These are phyloP conservation scores for Fusarium coicis DNA, from an alignment of 2,329 filamentous ascomycete genomes.

Conservation along the genomic window DNA sequence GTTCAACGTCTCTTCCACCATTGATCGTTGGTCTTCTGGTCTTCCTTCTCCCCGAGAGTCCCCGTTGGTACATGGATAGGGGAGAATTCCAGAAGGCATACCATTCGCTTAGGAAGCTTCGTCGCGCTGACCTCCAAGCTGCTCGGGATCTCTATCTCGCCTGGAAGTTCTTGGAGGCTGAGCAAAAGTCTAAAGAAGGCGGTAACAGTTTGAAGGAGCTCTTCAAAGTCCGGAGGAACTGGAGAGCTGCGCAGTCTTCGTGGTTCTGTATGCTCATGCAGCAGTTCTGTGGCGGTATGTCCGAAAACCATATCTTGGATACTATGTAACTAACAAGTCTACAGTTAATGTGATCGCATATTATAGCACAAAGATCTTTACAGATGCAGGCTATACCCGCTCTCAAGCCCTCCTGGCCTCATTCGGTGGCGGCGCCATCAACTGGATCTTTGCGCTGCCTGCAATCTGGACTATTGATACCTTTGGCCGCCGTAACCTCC, in stretches of 20 bases:
- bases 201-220: conserved; percentile 43
- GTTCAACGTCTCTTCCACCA: conserved; percentile 51
- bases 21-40: background rate
- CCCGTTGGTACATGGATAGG: background rate
- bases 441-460: conserved; percentile 63
- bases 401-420: conserved; percentile 59
- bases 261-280: conserved; percentile 52
- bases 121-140: conserved; percentile 59
- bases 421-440: conserved; percentile 64
- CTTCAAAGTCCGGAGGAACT: conserved; percentile 46
- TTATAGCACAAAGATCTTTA: conserved; percentile 62
- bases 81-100: conserved; percentile 56
- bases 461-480: conserved; percentile 66
- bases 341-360: conserved; percentile 55
- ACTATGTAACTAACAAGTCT: conserved; percentile 49
- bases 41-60: background rate
- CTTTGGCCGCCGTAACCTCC: background rate
- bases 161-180: conserved; percentile 49
- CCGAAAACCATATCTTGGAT: conserved; percentile 48
- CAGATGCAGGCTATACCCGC: conserved; percentile 54
- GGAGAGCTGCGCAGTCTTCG: conserved; percentile 47
- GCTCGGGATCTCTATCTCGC: conserved; percentile 63
- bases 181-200: conserved; percentile 41
- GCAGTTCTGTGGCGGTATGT: conserved; percentile 45
- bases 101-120: conserved; percentile 56